Evolutionary conservation across 164 flowering plant species (phyloP), one percentile per base, ranked within the genome.

Genomic region (Nymphaea thermarum): DNA sequence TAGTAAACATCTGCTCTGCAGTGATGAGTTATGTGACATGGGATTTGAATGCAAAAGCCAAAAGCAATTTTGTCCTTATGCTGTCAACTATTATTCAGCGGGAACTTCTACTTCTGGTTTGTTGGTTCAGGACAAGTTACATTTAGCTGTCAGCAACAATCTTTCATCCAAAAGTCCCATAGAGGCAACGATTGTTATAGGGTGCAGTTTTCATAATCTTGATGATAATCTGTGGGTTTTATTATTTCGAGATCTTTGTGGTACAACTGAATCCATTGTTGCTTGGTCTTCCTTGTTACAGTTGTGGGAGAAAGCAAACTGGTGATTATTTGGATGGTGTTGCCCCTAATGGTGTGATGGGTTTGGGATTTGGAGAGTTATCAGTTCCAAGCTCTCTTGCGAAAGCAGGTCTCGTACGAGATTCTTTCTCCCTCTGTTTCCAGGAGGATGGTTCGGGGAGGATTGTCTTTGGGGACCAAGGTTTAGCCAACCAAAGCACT

Each of bases 331-430:
- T 91, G 71, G 83, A 86, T 67, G 95, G 98, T 47, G 82, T 82
- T 67, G 98, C 98, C 61, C 98, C 98, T 44, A 95, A 94, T 86
- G 98, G 98, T 77, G 85, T 94, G n/a, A 76, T 94, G 81, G 97
- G 98, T 67, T 79, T 91, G 67, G 98, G 98, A 18, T 81, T 84
- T 71, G 92, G 90, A 64, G 82, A 91, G 44, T 80, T 87, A 69
- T 88, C 98, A 43, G 88, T 94, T 70, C 93, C 93, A 45, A 89
- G 90, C 81, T 77, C 78, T 65, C 87, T 94, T 77, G 86, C 97
- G 41, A 89, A 85, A 82, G 77, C 83, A 61, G 97, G 93, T 72
- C 66, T 89, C 63, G 78, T 84, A n/a, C 72, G 70, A 5, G 76
- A 94, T 74, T 84, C 97, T 43, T 94, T 94, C 74, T 94, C 98